Conservation (phyloP, 73 alveolate species). For the Durusdinium trenchii region DNA sequence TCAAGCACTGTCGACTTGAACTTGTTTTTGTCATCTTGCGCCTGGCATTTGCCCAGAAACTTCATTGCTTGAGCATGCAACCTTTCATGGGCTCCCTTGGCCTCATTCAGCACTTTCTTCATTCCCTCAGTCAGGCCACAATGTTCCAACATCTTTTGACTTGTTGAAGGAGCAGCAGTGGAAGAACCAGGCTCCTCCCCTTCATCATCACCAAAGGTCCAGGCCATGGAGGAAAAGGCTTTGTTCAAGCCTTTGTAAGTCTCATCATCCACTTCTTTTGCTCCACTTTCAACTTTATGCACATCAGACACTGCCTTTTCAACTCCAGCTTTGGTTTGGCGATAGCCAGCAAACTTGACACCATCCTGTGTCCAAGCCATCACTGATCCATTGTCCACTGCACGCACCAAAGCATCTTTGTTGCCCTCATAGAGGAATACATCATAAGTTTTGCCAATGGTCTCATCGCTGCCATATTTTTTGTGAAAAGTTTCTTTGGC, state of each 20-base stretch:
- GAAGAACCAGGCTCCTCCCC: background rate
- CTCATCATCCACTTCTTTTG: background rate
- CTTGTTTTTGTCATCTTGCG: background rate
- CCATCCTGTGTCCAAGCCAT: background rate
- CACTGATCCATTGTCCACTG: background rate
- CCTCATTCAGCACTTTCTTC: background rate
- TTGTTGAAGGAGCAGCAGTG: background rate
- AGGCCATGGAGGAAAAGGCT: background rate
- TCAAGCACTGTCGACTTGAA: conserved; percentile 1
- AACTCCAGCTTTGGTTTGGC: background rate
- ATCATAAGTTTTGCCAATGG: background rate
- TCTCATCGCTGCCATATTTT: background rate
- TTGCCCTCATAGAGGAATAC: conserved; percentile 7
- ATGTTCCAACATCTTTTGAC: background rate
- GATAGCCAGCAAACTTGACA: background rate
- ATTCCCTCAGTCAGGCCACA: background rate
- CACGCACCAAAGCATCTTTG: background rate
- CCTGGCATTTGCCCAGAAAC: background rate
- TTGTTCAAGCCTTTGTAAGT: background rate
- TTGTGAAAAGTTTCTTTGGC: background rate
- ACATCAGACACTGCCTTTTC: no score
- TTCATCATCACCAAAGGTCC: background rate
- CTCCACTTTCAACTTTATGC: background rate
- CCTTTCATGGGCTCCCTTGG: conserved; percentile 5
- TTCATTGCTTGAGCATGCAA: background rate